Conservation (phyloP, 495 filamentous ascomycete genomes). For the Hyaloscypha variabilis region DNA sequence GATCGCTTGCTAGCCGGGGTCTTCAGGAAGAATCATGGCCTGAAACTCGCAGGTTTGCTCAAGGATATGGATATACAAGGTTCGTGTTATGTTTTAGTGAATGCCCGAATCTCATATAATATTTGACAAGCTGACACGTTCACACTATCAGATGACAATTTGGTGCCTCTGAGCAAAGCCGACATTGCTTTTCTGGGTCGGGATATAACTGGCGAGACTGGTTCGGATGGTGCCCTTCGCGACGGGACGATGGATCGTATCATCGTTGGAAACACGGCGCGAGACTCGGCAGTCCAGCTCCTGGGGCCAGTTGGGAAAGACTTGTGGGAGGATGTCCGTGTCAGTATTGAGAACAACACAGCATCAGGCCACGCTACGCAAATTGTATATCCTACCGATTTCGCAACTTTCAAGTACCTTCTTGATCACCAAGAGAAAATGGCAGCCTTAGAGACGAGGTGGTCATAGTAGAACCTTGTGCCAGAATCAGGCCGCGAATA, state of each 20-base stretch:
- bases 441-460: background rate
- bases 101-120: background rate
- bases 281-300: background rate
- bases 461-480: background rate
- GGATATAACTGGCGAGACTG: background rate
- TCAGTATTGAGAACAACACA: background rate
- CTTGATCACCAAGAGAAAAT: background rate
- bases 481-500: too few relatives aligned
- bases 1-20: background rate
- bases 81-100: background rate
- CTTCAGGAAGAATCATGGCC: background rate
- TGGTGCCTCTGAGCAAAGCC: slow-evolving; percentile 1
- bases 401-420: background rate
- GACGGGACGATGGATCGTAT: background rate
- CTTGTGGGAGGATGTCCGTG: background rate
- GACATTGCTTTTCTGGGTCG: slow-evolving; percentile 3
- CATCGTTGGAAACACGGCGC: background rate
- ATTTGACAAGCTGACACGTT: background rate
- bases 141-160: background rate
- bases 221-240: background rate
- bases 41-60: slow-evolving; percentile 1
- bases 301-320: background rate
- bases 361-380: background rate
- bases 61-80: background rate
- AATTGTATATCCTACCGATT: background rate